Evolutionary conservation across 2,329 filamentous ascomycete genomes (phyloP), one percentile per base, ranked within the genome.

Genomic region (Paramyrothecium roridum): DNA sequence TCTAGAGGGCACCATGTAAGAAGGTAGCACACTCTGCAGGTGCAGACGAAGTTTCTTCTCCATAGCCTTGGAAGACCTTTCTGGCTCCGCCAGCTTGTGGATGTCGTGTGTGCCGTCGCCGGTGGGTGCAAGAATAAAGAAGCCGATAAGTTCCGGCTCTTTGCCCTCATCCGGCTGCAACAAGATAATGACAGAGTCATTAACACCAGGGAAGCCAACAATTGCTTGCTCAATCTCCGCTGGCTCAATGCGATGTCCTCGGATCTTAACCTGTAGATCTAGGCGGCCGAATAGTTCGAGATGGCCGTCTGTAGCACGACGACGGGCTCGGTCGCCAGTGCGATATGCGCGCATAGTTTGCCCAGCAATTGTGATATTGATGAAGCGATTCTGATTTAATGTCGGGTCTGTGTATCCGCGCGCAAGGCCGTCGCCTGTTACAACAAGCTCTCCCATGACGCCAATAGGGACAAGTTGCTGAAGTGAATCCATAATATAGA

Each of bases 161-260:
- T 54, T 45, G 17, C 33, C 47, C 1, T 52, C 54, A 2, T 57
- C 37, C n/a, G 16, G 23, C 2, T 56, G n/a, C 8, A 50, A 47
- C 1, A 64, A 3, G 1, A 68, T 48, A 1, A 56, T 57, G 12
- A 54, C 61, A 1, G 63, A 61, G 30, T 66, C 56, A 8, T 57
- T 51, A 17, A 66, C 60, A 8, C 21, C 3, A 3, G 48, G 37
- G 13, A 63, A 55, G n/a, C n/a, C 1, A 16, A 52, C 16, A 54
- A 68, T 48, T 1, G 49, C 55, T 10, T 61, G 57, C n/a, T 70
- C 67, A 3, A 70, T 61, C 34, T 71, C 68, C 0, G 55, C 60
- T 2, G 64, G 52, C 52, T 72, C 69, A 23, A 71, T 52, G 3
- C 69, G 64, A 11, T 70, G 61, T 10, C 68, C 67, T 21, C 66